Evolutionary conservation across 495 filamentous ascomycete genomes (phyloP), one percentile per base, ranked within the genome.

Genomic region (Achaetomiella virescens): DNA sequence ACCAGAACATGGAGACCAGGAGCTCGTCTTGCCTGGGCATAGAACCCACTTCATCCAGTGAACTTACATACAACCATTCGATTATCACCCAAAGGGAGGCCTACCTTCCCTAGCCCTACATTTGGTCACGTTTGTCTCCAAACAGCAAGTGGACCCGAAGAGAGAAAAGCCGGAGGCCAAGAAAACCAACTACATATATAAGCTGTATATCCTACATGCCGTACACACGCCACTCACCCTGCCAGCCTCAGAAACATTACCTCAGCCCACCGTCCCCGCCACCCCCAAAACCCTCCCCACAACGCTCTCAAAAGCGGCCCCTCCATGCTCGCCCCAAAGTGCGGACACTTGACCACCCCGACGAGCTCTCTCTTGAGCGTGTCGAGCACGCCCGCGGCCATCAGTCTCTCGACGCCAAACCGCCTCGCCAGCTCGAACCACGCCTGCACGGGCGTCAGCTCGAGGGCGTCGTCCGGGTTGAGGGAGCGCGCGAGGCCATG

Each of bases 381-480:
- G 14, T 54, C 65, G 43, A 57, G 54, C 53, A 61, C 55, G 20
- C 64, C 67, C 27, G 9, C 15, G 1, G 51, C 15, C 33, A 69
- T 42, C 21, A 70, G 27, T 24, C 61, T 7, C 37, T 48, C 61
- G 10, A 41, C 40, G 7, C 63, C 63, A 55, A 66, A 73, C 36
- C 55, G 29, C 12, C 41, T 57, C 44, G 60, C 69, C 7, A 80
- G 65, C 64, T 73, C 67, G 64, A 78, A 80, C 76, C 76, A 80
- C 0, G 70, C 75, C 60, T 80, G 77, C 46, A 80, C 75, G 18
- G 77, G 77, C 56, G 76, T 72, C 29, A 80, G 64, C 57, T 78
- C 76, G 15, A 59, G 42, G 38, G 65, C 68, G 1, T 53, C 59
- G 0, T 53, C 53, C 45, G 66, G 63, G 47, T 66, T 72, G 14